Evolutionary conservation across 1,284 basidiomycete genomes (phyloP), one percentile per base, ranked within the genome.

Genomic region (Heterobasidion irregulare): DNA sequence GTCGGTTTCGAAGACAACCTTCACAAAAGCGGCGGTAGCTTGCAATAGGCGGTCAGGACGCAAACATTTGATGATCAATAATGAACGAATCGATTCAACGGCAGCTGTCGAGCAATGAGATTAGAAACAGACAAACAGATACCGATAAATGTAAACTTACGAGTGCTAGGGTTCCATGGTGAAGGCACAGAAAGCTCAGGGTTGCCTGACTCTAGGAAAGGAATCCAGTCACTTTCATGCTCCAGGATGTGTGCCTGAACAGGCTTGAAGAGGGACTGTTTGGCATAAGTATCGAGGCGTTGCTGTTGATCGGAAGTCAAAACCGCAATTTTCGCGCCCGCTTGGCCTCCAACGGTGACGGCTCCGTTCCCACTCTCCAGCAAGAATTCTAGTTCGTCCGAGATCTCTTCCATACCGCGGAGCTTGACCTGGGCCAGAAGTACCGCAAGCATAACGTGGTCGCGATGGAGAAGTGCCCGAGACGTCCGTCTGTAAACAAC

Each of bases 381-480:
- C 32, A 98, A 73, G 70, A 94, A 93, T 64, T 95, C 92, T 41
- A 97, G 74, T 66, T 98, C 97, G 34, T 94, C 88, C 1, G 77
- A 68, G 47, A 96, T 85, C 51, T 89, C 86, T 62, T 91, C 89
- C 7, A 83, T 68, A 6, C 86, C 86, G 51, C 91, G 83, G 15
- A 95, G 70, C 68, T 95, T 94, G 61, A 98, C 86, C 68, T 96
- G 94, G 0, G 92, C 90, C 16, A 99, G 79, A 18, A 94, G 81
- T 18, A 96, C 85, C 0, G 92, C 94, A 32, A 98, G 82, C 76
- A 97, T 89, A 57, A 97, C 79, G 61, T 96, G 89, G 66, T 99
- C 97, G 16, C 86, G 82, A 68, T 99, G 92, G 26, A 98, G 79
- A 34, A 99, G 74, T 1, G 95, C 91, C 38, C 95, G 84, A 16